A percentile compares a stretch with the other conserved stretches of the same genome.
Evolutionary conservation across 1,284 basidiomycete species (phyloP).

Genomic region (Tilletia walkeri): DNA sequence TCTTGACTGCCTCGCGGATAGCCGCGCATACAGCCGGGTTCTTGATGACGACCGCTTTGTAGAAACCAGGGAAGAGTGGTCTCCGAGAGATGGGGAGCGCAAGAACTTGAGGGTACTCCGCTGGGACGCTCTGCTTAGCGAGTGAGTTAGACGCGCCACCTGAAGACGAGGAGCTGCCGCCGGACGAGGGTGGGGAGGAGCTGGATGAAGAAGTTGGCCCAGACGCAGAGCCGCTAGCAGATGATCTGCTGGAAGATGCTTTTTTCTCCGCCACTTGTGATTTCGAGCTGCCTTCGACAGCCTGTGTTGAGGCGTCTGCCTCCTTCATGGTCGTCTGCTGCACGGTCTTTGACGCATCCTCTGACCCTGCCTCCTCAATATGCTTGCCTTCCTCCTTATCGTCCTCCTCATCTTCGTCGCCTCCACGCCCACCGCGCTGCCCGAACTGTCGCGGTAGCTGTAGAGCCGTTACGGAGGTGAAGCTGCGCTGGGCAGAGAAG

Average conservation of each 20-base stretch:
- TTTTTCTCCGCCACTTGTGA: neutral
- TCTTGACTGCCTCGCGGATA: slow-evolving; percentile 93
- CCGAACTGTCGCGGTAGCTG: neutral
- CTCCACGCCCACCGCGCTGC: slow-evolving; percentile 16
- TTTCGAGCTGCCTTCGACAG: neutral
- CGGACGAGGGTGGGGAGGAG: neutral
- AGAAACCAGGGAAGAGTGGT: slow-evolving; percentile 95
- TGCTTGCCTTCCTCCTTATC: slow-evolving; percentile 11
- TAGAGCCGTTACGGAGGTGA: neutral
- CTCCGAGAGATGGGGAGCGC: slow-evolving; percentile 93
- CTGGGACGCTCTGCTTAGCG: slow-evolving; percentile 46
- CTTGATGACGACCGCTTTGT: slow-evolving; percentile 61
- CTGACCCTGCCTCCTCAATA: neutral
- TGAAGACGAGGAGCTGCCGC: slow-evolving; percentile 1
- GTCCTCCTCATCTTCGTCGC: slow-evolving; percentile 12
- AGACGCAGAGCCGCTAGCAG: neutral
- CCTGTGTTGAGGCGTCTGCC: no score
- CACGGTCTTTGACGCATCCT: neutral
- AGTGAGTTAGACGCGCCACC: slow-evolving; percentile 21
- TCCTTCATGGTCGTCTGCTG: neutral
- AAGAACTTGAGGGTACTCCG: slow-evolving; percentile 84
- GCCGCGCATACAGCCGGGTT: slow-evolving; percentile 82
- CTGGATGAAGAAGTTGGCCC: slow-evolving; percentile 16
- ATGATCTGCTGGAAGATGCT: neutral
- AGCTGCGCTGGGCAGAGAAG: neutral